These are phyloP conservation scores for Aureobasidium melanogenum DNA, from an alignment of 2,329 filamentous ascomycete genomes.

Conservation along the genomic window DNA sequence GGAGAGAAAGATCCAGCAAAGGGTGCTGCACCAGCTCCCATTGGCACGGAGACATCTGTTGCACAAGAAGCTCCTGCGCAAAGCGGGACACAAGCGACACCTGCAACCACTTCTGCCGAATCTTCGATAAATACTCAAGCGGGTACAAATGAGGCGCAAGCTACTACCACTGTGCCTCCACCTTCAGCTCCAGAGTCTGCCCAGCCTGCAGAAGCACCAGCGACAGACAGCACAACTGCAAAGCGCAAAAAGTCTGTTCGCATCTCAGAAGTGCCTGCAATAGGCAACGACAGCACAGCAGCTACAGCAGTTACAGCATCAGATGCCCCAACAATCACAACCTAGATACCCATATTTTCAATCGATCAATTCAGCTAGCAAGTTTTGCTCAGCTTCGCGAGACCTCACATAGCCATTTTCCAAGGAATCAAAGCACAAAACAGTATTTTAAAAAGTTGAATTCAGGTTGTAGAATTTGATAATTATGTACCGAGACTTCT, in stretches of 20 bases:
- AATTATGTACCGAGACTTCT: conserved; percentile 15
- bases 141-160: not conserved
- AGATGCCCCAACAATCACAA: not conserved
- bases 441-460: not conserved
- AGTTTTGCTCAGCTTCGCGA: not conserved
- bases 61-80: not conserved
- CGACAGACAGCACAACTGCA: not conserved
- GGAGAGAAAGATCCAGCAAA: not conserved
- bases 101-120: not conserved
- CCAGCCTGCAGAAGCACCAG: not conserved
- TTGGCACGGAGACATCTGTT: not conserved
- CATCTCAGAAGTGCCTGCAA: not conserved
- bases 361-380: not conserved
- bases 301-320: not conserved
- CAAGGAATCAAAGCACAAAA: not conserved
- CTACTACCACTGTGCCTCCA: not conserved
- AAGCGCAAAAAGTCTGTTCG: conserved; percentile 9
- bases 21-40: not conserved
- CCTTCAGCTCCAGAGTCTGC: not conserved
- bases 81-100: not conserved
- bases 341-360: conserved; percentile 7
- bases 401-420: not conserved
- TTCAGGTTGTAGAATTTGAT: not conserved
- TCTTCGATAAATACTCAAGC: not conserved
- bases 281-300: not conserved